phyloP scores from a whole-genome alignment of 192 early-diverging fungal species.

The Coemansia sp. region DNA sequence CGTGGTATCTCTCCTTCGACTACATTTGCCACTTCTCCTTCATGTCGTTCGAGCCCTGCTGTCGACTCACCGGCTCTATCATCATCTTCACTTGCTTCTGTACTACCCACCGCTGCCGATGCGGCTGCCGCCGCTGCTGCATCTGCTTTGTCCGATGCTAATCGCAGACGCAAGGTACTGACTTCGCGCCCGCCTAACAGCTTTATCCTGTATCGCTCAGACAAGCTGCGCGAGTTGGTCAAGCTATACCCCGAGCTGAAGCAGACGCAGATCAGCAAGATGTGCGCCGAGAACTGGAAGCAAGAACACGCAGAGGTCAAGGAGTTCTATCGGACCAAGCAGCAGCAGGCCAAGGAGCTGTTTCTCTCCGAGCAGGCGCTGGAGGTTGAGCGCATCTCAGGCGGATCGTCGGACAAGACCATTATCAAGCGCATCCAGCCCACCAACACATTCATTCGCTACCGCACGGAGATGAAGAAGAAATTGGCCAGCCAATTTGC shows the following conservation, averaged over 20 bases:
- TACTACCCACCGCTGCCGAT: slow-evolving; percentile 29
- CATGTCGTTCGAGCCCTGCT: slow-evolving; percentile 24
- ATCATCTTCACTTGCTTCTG: slow-evolving; percentile 17
- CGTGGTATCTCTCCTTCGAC: background rate
- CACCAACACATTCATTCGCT: slow-evolving; percentile 58
- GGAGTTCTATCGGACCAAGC: slow-evolving; percentile 49
- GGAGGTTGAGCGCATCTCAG: slow-evolving; percentile 51
- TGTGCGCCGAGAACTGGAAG: slow-evolving; percentile 57
- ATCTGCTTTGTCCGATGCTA: slow-evolving; percentile 28
- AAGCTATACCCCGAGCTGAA: slow-evolving; percentile 48
- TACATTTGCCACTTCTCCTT: slow-evolving; percentile 7
- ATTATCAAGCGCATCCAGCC: slow-evolving; percentile 57
- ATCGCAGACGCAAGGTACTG: slow-evolving; percentile 52
- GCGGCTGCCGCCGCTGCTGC: slow-evolving; percentile 26
- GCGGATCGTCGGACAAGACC: slow-evolving; percentile 42
- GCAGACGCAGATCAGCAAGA: slow-evolving; percentile 57
- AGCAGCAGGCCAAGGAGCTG: slow-evolving; percentile 51
- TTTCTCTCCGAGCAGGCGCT: slow-evolving; percentile 51
- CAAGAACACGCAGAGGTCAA: slow-evolving; percentile 52
- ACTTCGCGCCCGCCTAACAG: slow-evolving; percentile 56
- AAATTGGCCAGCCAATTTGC: slow-evolving; percentile 52
- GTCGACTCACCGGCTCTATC: slow-evolving; percentile 6
- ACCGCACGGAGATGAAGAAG: slow-evolving; percentile 58
- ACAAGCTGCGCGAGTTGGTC: slow-evolving; percentile 55
- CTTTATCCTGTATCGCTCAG: slow-evolving; percentile 56